phyloP scores from a whole-genome alignment of 441 rosid genomes.

The Populus hybrid region DNA sequence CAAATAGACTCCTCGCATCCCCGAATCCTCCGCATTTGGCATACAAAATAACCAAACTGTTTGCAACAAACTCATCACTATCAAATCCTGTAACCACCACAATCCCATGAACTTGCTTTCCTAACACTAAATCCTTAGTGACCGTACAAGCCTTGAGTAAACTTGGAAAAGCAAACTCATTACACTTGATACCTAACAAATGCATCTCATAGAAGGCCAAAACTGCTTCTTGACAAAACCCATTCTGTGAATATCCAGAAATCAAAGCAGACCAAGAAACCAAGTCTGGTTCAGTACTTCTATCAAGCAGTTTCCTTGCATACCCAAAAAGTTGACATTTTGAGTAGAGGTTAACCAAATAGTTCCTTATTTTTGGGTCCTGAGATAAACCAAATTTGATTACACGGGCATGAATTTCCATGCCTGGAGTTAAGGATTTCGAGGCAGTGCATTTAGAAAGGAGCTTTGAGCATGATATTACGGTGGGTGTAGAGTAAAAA shows the following conservation, averaged over 20 bases:
- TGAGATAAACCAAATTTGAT: constrained; percentile 35
- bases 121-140: constrained; percentile 43
- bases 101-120: constrained; percentile 60
- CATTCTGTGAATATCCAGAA: constrained; percentile 60
- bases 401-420: constrained; percentile 44
- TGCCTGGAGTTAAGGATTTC: constrained; percentile 38
- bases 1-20: constrained; percentile 53
- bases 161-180: constrained; percentile 61
- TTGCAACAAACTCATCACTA: constrained; percentile 58
- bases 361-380: constrained; percentile 36
- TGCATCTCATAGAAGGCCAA: constrained; percentile 46
- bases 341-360: constrained; percentile 42
- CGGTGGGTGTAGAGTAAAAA: constrained; percentile 7
- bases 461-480: constrained; percentile 33
- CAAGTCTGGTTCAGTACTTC: constrained; percentile 53
- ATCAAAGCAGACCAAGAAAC: constrained; percentile 74
- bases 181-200: constrained; percentile 50
- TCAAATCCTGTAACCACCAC: constrained; percentile 56
- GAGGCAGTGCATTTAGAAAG: constrained; percentile 40
- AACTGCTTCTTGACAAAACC: constrained; percentile 47
- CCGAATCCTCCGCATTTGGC: constrained; percentile 53
- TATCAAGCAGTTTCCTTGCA: constrained; percentile 57
- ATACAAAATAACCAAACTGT: constrained; percentile 59
- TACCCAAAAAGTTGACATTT: constrained; percentile 40
- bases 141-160: constrained; percentile 60